These are phyloP conservation scores for Rhizomucor pusillus DNA, from an alignment of 371 early-diverging fungal species.

Conservation along the genomic window DNA sequence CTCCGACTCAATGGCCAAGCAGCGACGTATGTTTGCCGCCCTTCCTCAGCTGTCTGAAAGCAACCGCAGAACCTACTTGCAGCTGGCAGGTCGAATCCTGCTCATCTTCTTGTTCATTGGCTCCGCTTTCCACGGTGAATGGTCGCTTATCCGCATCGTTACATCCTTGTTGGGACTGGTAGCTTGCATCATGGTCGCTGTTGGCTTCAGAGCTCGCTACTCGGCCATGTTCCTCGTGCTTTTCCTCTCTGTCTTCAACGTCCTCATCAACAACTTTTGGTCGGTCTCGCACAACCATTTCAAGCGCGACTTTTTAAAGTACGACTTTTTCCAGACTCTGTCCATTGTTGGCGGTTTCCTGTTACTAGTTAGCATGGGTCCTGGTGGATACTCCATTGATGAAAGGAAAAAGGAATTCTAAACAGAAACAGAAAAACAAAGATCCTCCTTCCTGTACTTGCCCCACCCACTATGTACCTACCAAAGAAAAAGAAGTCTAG, in stretches of 20 bases:
- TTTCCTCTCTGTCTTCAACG: conserved; percentile 84
- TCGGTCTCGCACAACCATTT: conserved; percentile 75
- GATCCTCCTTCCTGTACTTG: no score
- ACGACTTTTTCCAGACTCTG: conserved; percentile 97
- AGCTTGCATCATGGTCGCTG: conserved; percentile 91
- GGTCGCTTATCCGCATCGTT: conserved; percentile 66
- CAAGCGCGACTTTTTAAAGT: conserved; percentile 91
- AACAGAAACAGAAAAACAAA: conserved; percentile 10
- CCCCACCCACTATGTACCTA: no score
- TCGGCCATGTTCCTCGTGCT: conserved; percentile 91
- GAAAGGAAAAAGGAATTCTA: conserved; percentile 96
- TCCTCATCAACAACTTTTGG: conserved; percentile 97
- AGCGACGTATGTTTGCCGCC: conserved; percentile 81
- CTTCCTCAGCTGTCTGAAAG: conserved; percentile 81
- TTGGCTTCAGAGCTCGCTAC: conserved; percentile 96
- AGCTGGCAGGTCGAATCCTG: conserved; percentile 89
- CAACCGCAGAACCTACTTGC: conserved; percentile 81
- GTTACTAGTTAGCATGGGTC: conserved; percentile 88
- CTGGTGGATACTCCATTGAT: conserved; percentile 90
- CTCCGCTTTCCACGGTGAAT: conserved; percentile 84
- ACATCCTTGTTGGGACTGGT: conserved; percentile 76
- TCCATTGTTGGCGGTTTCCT: conserved; percentile 95
- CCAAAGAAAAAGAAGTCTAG: no score
- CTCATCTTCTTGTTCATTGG: conserved; percentile 89
- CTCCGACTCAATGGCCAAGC: conserved; percentile 68